phyloP scores from a whole-genome alignment of 352 stramenopile genomes.

The Pythium vanterpoolii region DNA sequence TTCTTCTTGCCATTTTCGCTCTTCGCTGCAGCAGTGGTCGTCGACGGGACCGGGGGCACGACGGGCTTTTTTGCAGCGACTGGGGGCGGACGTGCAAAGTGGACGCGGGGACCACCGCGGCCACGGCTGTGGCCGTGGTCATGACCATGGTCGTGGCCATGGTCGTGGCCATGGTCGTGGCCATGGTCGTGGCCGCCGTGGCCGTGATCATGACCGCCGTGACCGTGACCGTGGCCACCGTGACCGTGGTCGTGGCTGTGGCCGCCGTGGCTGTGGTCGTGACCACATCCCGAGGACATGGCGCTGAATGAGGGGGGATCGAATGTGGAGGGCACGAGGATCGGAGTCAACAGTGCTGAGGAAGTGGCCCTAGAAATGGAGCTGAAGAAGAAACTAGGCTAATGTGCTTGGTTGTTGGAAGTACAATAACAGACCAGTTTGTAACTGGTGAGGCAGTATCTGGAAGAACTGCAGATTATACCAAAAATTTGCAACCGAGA shows the following conservation, averaged over 20 bases:
- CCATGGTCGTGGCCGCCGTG: conserved; percentile 4
- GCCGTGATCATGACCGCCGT: not conserved
- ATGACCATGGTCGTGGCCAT: conserved; percentile 1
- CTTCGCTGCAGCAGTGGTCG: not conserved
- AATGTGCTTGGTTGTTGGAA: too few species aligned
- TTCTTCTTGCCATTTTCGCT: conserved; percentile 2
- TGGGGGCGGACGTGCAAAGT: conserved; percentile 2
- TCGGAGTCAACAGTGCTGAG: too few species aligned
- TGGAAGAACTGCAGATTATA: too few species aligned
- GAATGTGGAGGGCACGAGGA: not conserved
- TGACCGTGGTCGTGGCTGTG: not conserved
- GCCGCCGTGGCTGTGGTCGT: conserved; percentile 3
- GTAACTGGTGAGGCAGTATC: too few species aligned
- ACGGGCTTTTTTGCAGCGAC: not conserved
- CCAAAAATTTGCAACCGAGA: too few species aligned
- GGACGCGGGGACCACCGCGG: not conserved
- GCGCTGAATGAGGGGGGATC: not conserved
- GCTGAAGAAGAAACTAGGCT: not conserved
- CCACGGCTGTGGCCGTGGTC: not conserved
- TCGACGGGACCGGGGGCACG: not conserved
- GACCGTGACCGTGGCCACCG: not conserved
- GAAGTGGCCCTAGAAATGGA: too few species aligned
- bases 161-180: conserved; percentile 9
- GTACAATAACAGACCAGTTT: too few species aligned
- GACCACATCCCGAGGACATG: conserved; percentile 4